Percentiles rank a stretch among this genome's conserved stretches.
These are phyloP conservation scores for Mycena polygramma DNA, from an alignment of 768 basidiomycete species.

Conservation along the genomic window DNA sequence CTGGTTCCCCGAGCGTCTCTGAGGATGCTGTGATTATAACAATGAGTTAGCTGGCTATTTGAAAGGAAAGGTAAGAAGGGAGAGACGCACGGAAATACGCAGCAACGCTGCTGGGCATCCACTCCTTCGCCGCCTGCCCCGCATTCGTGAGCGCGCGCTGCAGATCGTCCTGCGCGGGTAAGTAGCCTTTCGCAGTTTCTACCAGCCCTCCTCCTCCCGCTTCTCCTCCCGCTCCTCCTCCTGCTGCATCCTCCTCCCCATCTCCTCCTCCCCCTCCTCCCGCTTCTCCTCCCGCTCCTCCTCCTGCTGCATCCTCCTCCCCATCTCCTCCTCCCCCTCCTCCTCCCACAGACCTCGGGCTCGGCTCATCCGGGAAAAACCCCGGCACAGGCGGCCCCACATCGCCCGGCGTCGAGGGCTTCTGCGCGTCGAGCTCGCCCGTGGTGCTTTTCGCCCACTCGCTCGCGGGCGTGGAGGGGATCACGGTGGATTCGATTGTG, in stretches of 20 bases:
- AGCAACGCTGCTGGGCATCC: slow-evolving; percentile 11
- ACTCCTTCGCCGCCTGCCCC: slow-evolving; percentile 28
- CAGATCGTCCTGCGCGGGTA: slow-evolving; percentile 25
- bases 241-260: background rate
- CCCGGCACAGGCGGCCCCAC: background rate
- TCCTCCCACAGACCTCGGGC: background rate
- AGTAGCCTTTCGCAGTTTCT: slow-evolving; percentile 5
- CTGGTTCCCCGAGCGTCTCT: background rate
- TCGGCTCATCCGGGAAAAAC: background rate
- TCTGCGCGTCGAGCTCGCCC: slow-evolving; percentile 4
- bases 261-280: background rate
- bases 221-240: background rate
- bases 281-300: background rate
- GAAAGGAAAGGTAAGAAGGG: background rate
- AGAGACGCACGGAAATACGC: slow-evolving; percentile 27
- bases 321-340: background rate
- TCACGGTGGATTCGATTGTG: slow-evolving; percentile 26
- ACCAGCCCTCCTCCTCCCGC: background rate
- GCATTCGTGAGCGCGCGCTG: slow-evolving; percentile 26
- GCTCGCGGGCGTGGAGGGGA: slow-evolving; percentile 21
- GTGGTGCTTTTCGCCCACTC: slow-evolving; percentile 28
- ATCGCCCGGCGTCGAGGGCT: background rate
- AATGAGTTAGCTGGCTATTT: too few relatives aligned
- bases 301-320: background rate
- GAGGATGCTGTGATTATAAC: background rate